Percentiles rank a stretch among this genome's conserved stretches.
Evolutionary conservation across 306 rosid genomes (phyloP).

Genomic region (Trichosanthes cucumerina): DNA sequence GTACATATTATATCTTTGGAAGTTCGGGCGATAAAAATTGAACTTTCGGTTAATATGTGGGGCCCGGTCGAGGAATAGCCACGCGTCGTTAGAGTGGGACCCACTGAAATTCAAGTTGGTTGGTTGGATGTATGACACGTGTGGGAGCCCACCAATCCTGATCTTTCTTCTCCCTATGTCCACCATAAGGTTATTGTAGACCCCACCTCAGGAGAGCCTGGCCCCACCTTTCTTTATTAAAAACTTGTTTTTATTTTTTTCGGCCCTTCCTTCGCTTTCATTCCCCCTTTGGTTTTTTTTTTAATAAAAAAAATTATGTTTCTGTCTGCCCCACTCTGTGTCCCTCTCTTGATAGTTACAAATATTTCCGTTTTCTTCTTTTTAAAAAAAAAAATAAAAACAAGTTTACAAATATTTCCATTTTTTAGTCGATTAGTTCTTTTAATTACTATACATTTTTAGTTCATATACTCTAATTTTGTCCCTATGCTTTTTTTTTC

Average conservation of each 20-base stretch:
- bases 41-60: not conserved
- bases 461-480: not conserved
- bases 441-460: not conserved
- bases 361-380: not conserved
- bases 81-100: not conserved
- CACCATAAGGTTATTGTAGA: not conserved
- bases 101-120: not conserved
- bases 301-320: not conserved
- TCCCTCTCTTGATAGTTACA: not conserved
- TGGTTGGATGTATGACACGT: slow-evolving; percentile 2
- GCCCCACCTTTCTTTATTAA: not conserved
- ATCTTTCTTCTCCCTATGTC: not conserved
- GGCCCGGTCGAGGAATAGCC: not conserved
- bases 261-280: not conserved
- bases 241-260: not conserved
- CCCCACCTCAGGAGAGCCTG: not conserved
- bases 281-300: not conserved
- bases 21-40: not conserved
- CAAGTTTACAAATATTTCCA: not conserved
- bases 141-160: not conserved
- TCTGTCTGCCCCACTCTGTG: not conserved
- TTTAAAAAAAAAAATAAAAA: not conserved
- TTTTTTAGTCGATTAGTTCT: not conserved
- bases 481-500: not conserved
- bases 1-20: not conserved